Percentiles rank a stretch among this genome's conserved stretches.
phyloP scores from a whole-genome alignment of 148 eudicot species.

The Bassia scoparia region DNA sequence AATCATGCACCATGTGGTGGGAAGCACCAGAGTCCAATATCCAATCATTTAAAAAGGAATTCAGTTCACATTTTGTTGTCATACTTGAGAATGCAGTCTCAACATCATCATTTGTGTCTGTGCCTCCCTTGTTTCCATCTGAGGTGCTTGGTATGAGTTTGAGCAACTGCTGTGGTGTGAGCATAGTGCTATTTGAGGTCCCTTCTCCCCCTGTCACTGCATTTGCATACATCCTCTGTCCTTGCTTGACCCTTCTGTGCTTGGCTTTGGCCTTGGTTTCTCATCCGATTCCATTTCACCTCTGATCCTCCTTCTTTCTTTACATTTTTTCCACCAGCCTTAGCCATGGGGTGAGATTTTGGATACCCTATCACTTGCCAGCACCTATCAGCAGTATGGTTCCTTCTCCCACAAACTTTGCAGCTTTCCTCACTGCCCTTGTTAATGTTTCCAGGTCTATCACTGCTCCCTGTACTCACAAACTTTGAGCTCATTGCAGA shows the following conservation, averaged over 20 bases:
- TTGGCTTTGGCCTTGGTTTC: not conserved
- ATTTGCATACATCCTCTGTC: no score
- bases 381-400: not conserved
- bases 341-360: not conserved
- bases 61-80: not conserved
- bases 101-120: not conserved
- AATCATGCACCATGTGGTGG: not conserved
- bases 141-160: no score
- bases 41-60: not conserved
- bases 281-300: no score
- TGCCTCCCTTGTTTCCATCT: not conserved
- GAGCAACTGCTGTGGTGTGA: no score
- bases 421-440: not conserved
- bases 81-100: not conserved
- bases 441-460: no score
- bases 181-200: no score
- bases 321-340: no score
- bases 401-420: not conserved
- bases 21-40: not conserved
- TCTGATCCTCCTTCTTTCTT: no score
- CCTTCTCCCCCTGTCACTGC: no score
- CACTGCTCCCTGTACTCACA: not conserved
- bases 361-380: not conserved
- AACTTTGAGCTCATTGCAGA: not conserved
- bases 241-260: no score